phyloP scores from a whole-genome alignment of 164 flowering plant species.

The Magnolia changhungtana region DNA sequence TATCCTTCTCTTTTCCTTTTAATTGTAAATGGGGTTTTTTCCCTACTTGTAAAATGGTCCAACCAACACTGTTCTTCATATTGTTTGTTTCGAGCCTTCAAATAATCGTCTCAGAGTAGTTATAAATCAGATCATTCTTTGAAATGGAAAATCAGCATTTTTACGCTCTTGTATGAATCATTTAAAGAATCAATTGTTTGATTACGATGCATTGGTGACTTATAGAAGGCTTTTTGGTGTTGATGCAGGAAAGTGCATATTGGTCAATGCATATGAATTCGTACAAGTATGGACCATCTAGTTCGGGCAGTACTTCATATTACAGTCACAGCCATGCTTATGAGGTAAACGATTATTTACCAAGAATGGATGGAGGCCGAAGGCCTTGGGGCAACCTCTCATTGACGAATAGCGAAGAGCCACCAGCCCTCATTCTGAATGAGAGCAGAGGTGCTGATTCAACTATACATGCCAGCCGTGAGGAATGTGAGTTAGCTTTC shows the following conservation, averaged over 20 bases:
- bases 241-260: slow-evolving; percentile 56
- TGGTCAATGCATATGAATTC: slow-evolving; percentile 46
- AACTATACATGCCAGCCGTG: slow-evolving; percentile 25
- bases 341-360: slow-evolving; percentile 36
- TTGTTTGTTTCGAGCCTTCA: neutral
- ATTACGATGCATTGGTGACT: neutral
- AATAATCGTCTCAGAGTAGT: neutral
- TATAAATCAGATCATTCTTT: neutral
- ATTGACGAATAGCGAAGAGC: slow-evolving; percentile 28
- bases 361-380: slow-evolving; percentile 36
- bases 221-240: slow-evolving; percentile 3
- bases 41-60: neutral
- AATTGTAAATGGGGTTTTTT: neutral
- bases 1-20: neutral
- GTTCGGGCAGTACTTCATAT: slow-evolving; percentile 45
- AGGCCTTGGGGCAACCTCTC: slow-evolving; percentile 41
- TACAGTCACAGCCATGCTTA: slow-evolving; percentile 40
- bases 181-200: neutral
- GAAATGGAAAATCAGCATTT: neutral
- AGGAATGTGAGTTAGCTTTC: slow-evolving; percentile 52
- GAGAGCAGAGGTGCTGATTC: slow-evolving; percentile 40
- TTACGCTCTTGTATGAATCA: neutral
- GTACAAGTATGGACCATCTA: slow-evolving; percentile 60
- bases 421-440: slow-evolving; percentile 29
- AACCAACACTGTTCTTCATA: no score